Percentiles rank a stretch among this genome's conserved stretches.
These are phyloP conservation scores for Rhodotorula sp. DNA, from an alignment of 1,284 basidiomycete genomes.

Conservation along the genomic window DNA sequence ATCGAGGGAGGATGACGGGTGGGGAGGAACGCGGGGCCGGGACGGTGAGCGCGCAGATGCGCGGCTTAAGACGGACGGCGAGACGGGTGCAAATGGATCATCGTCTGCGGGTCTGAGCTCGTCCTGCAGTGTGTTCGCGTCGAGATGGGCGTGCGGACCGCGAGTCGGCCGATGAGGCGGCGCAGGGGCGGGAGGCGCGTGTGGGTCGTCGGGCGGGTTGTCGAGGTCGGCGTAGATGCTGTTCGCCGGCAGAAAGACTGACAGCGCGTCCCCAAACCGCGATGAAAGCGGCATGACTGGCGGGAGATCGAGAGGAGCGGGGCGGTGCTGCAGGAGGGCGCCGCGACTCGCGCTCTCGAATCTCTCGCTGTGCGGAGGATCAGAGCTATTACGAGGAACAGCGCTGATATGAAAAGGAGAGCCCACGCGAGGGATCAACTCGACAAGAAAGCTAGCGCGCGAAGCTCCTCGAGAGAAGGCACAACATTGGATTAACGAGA, in stretches of 20 bases:
- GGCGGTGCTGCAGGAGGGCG: background rate
- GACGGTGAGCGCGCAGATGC: background rate
- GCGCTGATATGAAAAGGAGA: no score
- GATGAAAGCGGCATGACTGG: background rate
- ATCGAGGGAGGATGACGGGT: background rate
- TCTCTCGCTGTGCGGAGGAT: background rate
- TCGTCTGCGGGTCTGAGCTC: background rate
- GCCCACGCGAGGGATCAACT: no score
- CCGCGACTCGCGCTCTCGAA: background rate
- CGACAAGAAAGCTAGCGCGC: no score
- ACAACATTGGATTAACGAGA: background rate
- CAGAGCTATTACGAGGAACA: no score
- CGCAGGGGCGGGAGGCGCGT: background rate
- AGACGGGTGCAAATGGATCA: constrained; percentile 7
- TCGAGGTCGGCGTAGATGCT: constrained; percentile 33
- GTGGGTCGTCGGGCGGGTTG: constrained; percentile 4
- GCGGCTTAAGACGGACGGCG: constrained; percentile 5
- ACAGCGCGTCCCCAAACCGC: constrained; percentile 8
- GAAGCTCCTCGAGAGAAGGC: no score
- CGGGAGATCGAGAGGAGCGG: background rate
- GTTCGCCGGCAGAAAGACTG: constrained; percentile 21
- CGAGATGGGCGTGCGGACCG: background rate
- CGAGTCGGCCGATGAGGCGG: background rate
- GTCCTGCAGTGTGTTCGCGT: background rate
- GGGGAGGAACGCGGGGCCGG: background rate